A percentile compares a stretch with the other conserved stretches of the same genome.
Evolutionary conservation across 2,329 filamentous ascomycete species (phyloP).

Genomic region (Alternaria burnsii): DNA sequence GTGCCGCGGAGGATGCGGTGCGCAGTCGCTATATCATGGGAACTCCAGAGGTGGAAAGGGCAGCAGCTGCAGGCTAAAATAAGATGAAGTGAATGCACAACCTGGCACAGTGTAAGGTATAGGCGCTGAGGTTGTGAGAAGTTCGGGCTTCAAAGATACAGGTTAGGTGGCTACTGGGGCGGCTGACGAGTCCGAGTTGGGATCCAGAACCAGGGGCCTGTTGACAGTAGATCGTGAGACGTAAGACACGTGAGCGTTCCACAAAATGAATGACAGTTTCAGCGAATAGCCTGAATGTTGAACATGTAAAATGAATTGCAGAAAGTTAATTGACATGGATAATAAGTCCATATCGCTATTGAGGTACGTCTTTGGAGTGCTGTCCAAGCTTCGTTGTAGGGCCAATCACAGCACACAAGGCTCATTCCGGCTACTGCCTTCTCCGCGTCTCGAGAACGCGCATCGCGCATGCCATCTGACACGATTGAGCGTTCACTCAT

Average conservation of each 20-base stretch:
- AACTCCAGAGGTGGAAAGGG: conserved; percentile 1
- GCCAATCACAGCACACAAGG: conserved; percentile 30
- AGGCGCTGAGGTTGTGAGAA: conserved; percentile 16
- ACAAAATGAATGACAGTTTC: conserved; percentile 4
- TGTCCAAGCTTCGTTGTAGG: conserved; percentile 19
- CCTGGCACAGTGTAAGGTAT: conserved; percentile 5
- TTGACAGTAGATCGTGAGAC: conserved; percentile 1
- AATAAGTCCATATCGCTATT: conserved; percentile 12
- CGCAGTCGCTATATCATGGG: conserved; percentile 49
- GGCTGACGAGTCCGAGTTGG: conserved; percentile 38
- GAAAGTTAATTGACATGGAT: background rate
- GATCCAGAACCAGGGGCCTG: conserved; percentile 16
- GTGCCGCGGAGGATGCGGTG: conserved; percentile 31
- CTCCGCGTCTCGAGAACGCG: conserved; percentile 38
- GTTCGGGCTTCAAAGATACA: conserved; percentile 21
- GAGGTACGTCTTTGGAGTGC: conserved; percentile 17
- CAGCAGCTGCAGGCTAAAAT: conserved; percentile 1
- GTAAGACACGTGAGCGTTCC: conserved; percentile 15
- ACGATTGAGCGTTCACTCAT: conserved; percentile 32
- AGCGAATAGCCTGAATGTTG: background rate
- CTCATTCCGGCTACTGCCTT: conserved; percentile 16
- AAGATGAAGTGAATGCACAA: background rate
- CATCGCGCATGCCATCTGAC: conserved; percentile 26
- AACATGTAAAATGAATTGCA: background rate
- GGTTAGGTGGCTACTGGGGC: conserved; percentile 39